Evolutionary conservation across 352 stramenopile genomes (phyloP).

Genomic region (Globisporangium acanthophoron): DNA sequence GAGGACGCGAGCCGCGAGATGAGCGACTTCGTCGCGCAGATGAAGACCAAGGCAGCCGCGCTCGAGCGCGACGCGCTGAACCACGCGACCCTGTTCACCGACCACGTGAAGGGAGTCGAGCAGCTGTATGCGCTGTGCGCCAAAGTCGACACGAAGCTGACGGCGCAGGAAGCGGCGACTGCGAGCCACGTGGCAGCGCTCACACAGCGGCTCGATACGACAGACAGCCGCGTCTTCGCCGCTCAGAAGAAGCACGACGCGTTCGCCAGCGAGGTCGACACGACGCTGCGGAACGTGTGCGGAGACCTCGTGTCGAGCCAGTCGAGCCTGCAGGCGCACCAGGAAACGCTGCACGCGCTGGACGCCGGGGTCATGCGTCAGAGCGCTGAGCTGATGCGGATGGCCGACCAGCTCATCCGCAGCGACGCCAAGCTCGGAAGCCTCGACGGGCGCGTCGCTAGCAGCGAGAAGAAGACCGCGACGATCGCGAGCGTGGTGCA

Average conservation of each 20-base stretch:
- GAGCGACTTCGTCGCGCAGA: conserved; percentile 19
- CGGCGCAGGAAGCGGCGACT: conserved; percentile 17
- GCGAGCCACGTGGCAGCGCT: conserved; percentile 19
- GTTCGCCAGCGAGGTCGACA: conserved; percentile 26
- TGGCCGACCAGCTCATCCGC: conserved; percentile 23
- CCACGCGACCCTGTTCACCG: conserved; percentile 14
- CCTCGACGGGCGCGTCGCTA: conserved; percentile 32
- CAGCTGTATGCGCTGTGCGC: conserved; percentile 24
- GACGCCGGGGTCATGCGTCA: conserved; percentile 23
- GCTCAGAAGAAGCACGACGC: conserved; percentile 15
- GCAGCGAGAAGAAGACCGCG: conserved; percentile 40
- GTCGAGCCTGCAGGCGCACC: conserved; percentile 23
- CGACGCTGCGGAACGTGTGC: conserved; percentile 21
- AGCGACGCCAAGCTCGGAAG: conserved; percentile 26
- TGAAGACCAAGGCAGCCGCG: conserved; percentile 16
- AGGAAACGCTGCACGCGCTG: conserved; percentile 23
- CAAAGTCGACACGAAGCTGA: conserved; percentile 19
- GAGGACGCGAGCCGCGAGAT: conserved; percentile 33
- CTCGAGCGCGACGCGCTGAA: conserved; percentile 18
- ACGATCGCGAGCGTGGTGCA: conserved; percentile 26
- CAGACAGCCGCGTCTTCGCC: conserved; percentile 16
- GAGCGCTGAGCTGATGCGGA: conserved; percentile 24
- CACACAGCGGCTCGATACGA: conserved; percentile 17
- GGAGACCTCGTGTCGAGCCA: conserved; percentile 25
- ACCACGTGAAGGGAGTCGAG: conserved; percentile 26